phyloP scores from a whole-genome alignment of 345 rosid genomes.

The Mangifera indica region DNA sequence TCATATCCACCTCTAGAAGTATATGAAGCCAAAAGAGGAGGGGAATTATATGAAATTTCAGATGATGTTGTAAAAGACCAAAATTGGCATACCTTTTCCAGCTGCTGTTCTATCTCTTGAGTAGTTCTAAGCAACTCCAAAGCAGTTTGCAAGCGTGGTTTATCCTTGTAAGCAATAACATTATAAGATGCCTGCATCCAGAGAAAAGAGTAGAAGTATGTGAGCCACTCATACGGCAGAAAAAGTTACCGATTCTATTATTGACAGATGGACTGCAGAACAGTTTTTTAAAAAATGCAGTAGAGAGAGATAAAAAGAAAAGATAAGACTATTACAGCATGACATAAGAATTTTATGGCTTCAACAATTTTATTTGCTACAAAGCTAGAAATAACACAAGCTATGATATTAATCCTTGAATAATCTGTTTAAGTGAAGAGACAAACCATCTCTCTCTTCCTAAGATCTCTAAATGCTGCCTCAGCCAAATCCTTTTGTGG shows the following conservation, averaged over 20 bases:
- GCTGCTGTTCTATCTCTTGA: conserved; percentile 60
- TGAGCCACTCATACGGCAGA: background rate
- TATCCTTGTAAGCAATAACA: conserved; percentile 71
- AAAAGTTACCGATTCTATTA: background rate
- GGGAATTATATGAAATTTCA: conserved; percentile 7
- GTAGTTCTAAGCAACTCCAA: conserved; percentile 76
- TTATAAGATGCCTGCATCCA: conserved; percentile 64
- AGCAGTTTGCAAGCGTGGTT: conserved; percentile 76
- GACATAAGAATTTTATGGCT: background rate
- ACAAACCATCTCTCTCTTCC: conserved; percentile 63
- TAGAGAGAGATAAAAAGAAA: background rate
- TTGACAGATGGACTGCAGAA: background rate
- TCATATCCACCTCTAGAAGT: too few relatives aligned
- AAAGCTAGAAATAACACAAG: background rate
- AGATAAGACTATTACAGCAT: background rate
- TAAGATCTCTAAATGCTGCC: conserved; percentile 62
- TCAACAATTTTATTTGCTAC: background rate
- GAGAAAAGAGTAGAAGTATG: background rate
- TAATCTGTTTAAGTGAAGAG: conserved; percentile 17
- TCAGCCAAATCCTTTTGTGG: conserved; percentile 88
- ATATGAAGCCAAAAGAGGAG: background rate
- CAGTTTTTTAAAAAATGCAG: conserved; percentile 4
- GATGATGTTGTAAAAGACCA: background rate
- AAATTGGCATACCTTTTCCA: conserved; percentile 49
- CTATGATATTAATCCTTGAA: background rate